Evolutionary conservation across 306 rosid species (phyloP).

Genomic region (Gillenia trifoliata): DNA sequence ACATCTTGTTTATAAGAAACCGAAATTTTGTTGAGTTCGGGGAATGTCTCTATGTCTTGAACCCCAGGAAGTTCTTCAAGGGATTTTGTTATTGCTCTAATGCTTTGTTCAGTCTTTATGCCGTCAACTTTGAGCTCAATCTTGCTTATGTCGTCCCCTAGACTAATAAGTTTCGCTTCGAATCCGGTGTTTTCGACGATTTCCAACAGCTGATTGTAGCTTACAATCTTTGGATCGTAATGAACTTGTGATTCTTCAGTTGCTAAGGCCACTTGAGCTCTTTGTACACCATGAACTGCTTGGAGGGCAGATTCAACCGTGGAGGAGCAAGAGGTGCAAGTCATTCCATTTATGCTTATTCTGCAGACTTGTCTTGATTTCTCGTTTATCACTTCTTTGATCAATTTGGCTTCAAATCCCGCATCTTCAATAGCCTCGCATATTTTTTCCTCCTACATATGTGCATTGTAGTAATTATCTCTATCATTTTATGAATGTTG

Average conservation of each 20-base stretch:
- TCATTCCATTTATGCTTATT: slow-evolving; percentile 66
- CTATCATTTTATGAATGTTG: not conserved
- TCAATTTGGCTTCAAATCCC: slow-evolving; percentile 65
- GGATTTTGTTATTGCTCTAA: slow-evolving; percentile 31
- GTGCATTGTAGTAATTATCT: not conserved
- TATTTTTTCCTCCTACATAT: slow-evolving; percentile 55
- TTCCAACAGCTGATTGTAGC: slow-evolving; percentile 35
- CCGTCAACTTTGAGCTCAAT: slow-evolving; percentile 66
- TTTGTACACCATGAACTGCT: slow-evolving; percentile 45
- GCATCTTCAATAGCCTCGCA: slow-evolving; percentile 64
- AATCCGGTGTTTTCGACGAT: slow-evolving; percentile 56
- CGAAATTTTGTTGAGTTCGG: slow-evolving; percentile 37
- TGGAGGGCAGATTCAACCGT: slow-evolving; percentile 57
- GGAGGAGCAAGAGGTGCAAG: slow-evolving; percentile 78
- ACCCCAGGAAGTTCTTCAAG: slow-evolving; percentile 59
- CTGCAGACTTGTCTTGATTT: slow-evolving; percentile 56
- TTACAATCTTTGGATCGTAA: slow-evolving; percentile 53
- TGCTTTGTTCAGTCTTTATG: slow-evolving; percentile 16
- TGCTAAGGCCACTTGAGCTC: slow-evolving; percentile 66
- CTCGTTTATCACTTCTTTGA: slow-evolving; percentile 22
- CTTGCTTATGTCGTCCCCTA: slow-evolving; percentile 62
- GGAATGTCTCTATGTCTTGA: slow-evolving; percentile 21
- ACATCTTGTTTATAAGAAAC: slow-evolving; percentile 57
- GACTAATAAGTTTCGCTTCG: slow-evolving; percentile 44
- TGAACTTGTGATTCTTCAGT: slow-evolving; percentile 75